Base-by-base conservation (phyloP, 257 asterid species). In the Rauvolfia tetraphylla region DNA sequence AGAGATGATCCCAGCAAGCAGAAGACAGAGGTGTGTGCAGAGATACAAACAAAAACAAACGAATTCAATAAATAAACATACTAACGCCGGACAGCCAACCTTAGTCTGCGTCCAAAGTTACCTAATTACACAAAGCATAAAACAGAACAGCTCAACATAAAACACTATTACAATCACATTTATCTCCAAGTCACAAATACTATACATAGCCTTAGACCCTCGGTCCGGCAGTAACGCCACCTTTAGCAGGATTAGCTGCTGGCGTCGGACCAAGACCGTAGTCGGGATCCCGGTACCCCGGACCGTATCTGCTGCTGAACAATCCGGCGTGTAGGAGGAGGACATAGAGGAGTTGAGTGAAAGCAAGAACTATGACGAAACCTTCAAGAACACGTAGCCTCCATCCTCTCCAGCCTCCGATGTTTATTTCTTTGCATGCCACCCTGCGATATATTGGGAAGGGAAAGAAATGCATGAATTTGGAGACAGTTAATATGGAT, bases 331-430 rank as follows among this genome's bases (percentile, higher is more conserved):
- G 98, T 1, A 95, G 80, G 73, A 90, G 41, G 10, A 95, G 22
- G 0, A 88, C 95, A 34, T 95, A 92, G 2, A 95, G 83, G 27
- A 94, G 76, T 31, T 94, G 90, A 0, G 97, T 92, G 22, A 92
- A 27, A 0, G 76, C 92, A 2, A 94, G 90, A n/a, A 88, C 88
- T 25, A 94, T 94, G 0, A 85, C 78, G 15, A 94, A 88, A 0
- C 86, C 98, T 61, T 94, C 98, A 0, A 94, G 75, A 20, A 94
- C 95, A 83, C 91, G 79, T 5, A 94, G 89, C 80, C 98, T 86
- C 98, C 98, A 94, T 1, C 97, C 98, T 75, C 97, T 85, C 85
- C 89, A 85, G 12, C 94, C 92, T 65, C 97, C 94, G 6, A 94
- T 49, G 85, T 86, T 80, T 6, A 94, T 94, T 71, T 94, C 89